These are phyloP conservation scores for Penicillium griseofulvum DNA, from an alignment of 2,329 filamentous ascomycete species.

Conservation along the genomic window DNA sequence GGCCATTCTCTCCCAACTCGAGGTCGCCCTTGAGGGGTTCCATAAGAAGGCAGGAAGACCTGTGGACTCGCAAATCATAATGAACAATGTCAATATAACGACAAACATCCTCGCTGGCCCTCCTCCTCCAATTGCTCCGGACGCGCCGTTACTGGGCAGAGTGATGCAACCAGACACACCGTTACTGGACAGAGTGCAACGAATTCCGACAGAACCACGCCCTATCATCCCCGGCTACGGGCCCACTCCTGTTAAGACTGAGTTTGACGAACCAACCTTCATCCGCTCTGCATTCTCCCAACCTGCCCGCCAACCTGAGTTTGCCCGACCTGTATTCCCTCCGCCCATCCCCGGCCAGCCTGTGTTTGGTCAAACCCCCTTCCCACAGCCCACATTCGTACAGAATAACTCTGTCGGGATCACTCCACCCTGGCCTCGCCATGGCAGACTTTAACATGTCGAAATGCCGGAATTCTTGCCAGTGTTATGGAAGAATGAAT, in stretches of 20 bases:
- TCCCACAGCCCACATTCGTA: background rate
- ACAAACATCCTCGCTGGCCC: background rate
- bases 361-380: background rate
- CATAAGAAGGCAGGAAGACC: background rate
- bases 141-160: background rate
- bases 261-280: no score
- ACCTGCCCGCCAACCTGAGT: no score
- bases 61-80: rapidly evolving
- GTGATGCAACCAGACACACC: background rate
- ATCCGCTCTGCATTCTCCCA: no score
- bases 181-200: background rate
- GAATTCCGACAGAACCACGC: background rate
- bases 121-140: background rate
- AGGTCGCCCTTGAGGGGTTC: background rate
- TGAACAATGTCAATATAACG: background rate
- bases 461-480: no score
- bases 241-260: background rate
- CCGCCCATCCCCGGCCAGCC: background rate
- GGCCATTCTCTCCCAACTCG: background rate
- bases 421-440: background rate
- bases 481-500: background rate
- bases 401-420: no score
- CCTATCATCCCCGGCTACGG: background rate
- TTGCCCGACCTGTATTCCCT: no score
- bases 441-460: no score